Evolutionary conservation across 2,329 filamentous ascomycete genomes (phyloP).

Genomic region (Xylaria sp.): DNA sequence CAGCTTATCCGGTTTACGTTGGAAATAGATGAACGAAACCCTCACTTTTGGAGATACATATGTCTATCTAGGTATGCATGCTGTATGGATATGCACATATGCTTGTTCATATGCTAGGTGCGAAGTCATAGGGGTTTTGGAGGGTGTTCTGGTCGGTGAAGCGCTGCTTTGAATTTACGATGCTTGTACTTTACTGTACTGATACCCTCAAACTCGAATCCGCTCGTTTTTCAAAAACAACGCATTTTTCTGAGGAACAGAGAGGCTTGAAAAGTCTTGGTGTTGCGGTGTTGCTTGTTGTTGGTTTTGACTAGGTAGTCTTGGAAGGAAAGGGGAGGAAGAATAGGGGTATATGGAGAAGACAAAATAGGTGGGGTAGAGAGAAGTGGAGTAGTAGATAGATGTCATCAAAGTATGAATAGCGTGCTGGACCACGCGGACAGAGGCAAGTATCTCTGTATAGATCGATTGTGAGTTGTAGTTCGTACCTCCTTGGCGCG

Average conservation of each 20-base stretch:
- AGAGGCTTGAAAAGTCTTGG: neutral
- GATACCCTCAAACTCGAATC: conserved; percentile 20
- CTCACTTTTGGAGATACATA: neutral
- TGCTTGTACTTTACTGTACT: conserved; percentile 3
- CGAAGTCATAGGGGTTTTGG: neutral
- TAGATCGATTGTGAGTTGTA: too few relatives aligned
- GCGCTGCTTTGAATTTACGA: conserved; percentile 17
- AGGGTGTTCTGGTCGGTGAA: neutral
- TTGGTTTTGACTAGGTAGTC: neutral
- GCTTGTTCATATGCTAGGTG: neutral
- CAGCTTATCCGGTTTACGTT: neutral
- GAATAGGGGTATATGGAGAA: too few relatives aligned
- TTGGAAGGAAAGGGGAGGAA: too few relatives aligned
- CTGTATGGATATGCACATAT: neutral
- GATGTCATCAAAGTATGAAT: neutral
- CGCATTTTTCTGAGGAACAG: neutral
- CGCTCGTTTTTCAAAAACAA: conserved; percentile 2
- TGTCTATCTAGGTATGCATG: neutral
- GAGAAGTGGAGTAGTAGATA: too few relatives aligned
- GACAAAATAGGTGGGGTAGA: too few relatives aligned
- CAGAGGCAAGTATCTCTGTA: too few relatives aligned
- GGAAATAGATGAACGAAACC: neutral
- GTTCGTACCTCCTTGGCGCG: too few relatives aligned
- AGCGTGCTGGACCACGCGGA: neutral
- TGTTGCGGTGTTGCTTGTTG: neutral